Evolutionary conservation across 441 rosid species (phyloP), one percentile per base, ranked within the genome.

Genomic region (Corymbia calophylla): DNA sequence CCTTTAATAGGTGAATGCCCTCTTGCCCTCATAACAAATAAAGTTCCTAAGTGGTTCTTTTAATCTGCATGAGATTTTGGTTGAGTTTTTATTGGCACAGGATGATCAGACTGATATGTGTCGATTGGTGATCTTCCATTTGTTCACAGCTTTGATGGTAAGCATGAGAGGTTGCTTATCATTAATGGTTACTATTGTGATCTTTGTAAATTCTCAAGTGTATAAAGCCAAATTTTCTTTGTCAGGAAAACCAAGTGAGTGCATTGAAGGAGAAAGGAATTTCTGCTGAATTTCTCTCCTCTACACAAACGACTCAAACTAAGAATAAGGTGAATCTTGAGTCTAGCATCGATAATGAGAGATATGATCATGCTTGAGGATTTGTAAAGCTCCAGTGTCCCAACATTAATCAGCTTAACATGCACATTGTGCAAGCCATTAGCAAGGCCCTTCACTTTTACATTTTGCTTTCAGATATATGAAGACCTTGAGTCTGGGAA

Each of bases 401-500:
- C n/a, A 17, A n/a, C 44, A 49, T 54, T 29, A 85, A 85, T 85
- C 87, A 11, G 87, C n/a, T 51, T 85, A 77, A 77, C 18, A 23
- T 13, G 84, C 84, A 23, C 51, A 13, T 44, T 77, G 44, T 77
- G 53, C 49, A 23, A 77, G 53, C 53, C 23, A 44, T 77, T 44
- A 23, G 10, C 51, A 77, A 77, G n/a, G 53, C n/a, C 84, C 51
- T 77, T 85, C 68, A 87, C 29, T n/a, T 8, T 92, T 90, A 56
- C 49, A 32, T 86, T 89, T 88, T 80, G 25, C 88, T 56, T 62
- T 70, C 93, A 98, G 99, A 97, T 98, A 91, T 96, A 96, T 54
- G 99, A 95, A 92, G 99, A 98, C 89, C 96, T 97, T 91, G 96
- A 95, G 93, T 96, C 97, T 88, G 99, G 99, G 91, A 95, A 94